Base-by-base conservation (phyloP, 169 alveolate species). In the Plasmodium fragile region DNA sequence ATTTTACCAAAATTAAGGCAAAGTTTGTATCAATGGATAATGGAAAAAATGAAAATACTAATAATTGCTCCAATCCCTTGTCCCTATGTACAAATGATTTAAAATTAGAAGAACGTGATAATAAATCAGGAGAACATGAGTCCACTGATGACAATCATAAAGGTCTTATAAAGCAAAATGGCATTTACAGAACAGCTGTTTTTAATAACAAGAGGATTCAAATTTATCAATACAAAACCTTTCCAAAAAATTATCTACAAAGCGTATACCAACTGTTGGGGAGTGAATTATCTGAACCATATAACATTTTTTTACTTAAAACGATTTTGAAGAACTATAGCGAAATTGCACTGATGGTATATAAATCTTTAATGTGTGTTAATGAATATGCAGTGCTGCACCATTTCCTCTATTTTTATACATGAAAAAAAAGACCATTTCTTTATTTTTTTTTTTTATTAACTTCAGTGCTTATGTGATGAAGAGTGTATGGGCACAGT, bases 241-340 rank as follows among this genome's bases (percentile, higher is more conserved):
- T 89, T n/a, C 94, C 94, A 25, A 89, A 89, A 89, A 55, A 55
- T 55, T 79, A 59, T 89, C 71, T 89, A 30, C 79, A 89, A 55
- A 89, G 94, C 70, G 89, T 89, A 10, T 89, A 89, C 71, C 39
- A 89, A 41, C 34, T 89, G n/a, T 34, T 89, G 71, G 81, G 94
- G 6, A 78, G 82, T 49, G 94, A 89, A 72, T 78, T 89, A 45
- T 89, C 94, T n/a, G 94, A 89, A 69, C 94, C 94, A 16, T 89
- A 89, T 89, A 89, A 77, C 41, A 78, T 89, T 45, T 89, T 89
- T 39, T 78, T 89, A 53, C 94, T 89, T 79, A 89, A 89, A 89
- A 87, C 94, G n/a, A 79, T 89, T 55, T 78, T 89, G 52, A 89
- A 78, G 65, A 59, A 87, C 49, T 78, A 87, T 30, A 28, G 82